Conservation (phyloP, 2,329 filamentous ascomycete genomes). For the Neofusicoccum laricinum region DNA sequence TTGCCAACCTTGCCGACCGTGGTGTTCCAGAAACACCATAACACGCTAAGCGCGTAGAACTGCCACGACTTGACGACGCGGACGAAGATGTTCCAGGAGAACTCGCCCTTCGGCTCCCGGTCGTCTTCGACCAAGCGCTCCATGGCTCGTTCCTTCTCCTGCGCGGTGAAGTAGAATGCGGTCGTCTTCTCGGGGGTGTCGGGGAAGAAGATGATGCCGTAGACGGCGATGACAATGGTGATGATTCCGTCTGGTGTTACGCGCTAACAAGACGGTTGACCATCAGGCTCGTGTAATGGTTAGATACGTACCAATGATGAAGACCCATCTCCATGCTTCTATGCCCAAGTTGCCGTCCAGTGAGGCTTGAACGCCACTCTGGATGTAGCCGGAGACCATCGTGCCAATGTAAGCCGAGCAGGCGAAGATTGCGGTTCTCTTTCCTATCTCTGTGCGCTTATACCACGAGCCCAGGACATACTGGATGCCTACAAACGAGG, state of each 20-base stretch:
- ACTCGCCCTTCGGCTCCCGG: not conserved
- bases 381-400: slow-evolving; percentile 18
- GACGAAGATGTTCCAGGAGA: not conserved
- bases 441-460: not conserved
- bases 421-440: not conserved
- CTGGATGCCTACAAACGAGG: not conserved
- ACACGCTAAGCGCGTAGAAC: not conserved
- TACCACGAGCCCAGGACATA: slow-evolving; percentile 14
- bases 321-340: slow-evolving; percentile 29
- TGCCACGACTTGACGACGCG: not conserved
- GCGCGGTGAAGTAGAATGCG: not conserved
- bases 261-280: too few relatives aligned
- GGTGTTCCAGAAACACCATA: not conserved
- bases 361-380: slow-evolving; percentile 15
- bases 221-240: not conserved
- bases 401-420: not conserved
- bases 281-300: too few relatives aligned
- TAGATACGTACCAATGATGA: not conserved
- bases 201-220: slow-evolving; percentile 2
- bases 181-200: not conserved
- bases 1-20: not conserved
- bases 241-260: not conserved
- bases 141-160: not conserved
- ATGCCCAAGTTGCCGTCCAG: slow-evolving; percentile 23
- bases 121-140: not conserved